These are phyloP conservation scores for Sanguinoderma infundibulare DNA, from an alignment of 1,284 basidiomycete species.

Conservation along the genomic window DNA sequence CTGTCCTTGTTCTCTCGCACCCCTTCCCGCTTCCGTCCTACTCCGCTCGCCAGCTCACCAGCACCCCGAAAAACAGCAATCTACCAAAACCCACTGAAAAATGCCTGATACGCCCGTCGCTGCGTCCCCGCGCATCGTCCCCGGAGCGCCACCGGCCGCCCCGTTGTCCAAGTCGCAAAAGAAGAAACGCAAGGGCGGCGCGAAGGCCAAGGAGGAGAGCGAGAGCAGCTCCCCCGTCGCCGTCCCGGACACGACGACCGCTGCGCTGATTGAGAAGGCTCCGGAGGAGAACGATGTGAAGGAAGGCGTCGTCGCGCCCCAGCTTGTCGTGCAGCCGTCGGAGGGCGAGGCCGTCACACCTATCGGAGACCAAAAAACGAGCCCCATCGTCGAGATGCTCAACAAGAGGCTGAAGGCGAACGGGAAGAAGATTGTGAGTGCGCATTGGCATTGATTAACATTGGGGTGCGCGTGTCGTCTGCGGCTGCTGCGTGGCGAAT, in stretches of 20 bases:
- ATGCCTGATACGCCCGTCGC: constrained; percentile 51
- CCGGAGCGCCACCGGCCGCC: constrained; percentile 71
- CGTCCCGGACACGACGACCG: constrained; percentile 51
- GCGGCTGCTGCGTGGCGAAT: constrained; percentile 1
- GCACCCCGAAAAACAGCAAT: background rate
- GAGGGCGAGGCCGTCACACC: constrained; percentile 41
- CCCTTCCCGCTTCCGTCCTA: background rate
- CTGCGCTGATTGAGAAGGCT: constrained; percentile 53
- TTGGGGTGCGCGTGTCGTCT: constrained; percentile 1
- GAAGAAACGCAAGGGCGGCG: constrained; percentile 71
- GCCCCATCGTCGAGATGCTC: constrained; percentile 78
- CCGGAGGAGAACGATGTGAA: constrained; percentile 52
- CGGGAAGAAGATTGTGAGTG: constrained; percentile 83
- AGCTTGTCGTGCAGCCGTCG: constrained; percentile 47
- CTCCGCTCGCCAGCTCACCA: constrained; percentile 6
- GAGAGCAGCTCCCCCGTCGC: constrained; percentile 25
- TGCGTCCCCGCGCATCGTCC: constrained; percentile 58
- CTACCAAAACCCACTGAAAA: background rate
- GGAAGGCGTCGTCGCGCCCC: constrained; percentile 52
- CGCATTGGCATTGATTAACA: background rate
- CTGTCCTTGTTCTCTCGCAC: constrained; percentile 4
- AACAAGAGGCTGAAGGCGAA: constrained; percentile 76
- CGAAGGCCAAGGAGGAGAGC: constrained; percentile 30
- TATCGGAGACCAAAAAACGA: constrained; percentile 54
- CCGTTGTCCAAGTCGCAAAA: constrained; percentile 62